Percentiles rank a stretch among this genome's conserved stretches.
Conservation (phyloP, 768 basidiomycete genomes). For the Boletus rubescentipes region DNA sequence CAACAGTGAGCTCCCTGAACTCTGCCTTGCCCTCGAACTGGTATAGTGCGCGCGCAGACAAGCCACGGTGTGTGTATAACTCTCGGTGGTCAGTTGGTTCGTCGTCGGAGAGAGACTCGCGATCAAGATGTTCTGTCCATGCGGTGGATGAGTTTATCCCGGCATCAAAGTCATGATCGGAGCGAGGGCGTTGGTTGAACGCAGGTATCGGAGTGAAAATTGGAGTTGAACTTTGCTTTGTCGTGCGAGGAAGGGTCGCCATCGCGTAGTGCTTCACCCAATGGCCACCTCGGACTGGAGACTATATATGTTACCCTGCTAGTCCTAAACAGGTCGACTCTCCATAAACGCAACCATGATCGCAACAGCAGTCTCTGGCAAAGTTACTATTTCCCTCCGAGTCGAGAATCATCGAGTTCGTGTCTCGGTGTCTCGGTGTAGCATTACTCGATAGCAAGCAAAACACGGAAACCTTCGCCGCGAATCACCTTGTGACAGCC, state of each 20-base stretch:
- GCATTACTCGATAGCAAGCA: neutral
- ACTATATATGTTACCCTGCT: neutral
- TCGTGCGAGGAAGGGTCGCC: slow-evolving; percentile 38
- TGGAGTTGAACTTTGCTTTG: slow-evolving; percentile 26
- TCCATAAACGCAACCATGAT: too few species aligned
- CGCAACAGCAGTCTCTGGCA: too few species aligned
- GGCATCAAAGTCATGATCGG: slow-evolving; percentile 58
- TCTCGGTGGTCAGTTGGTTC: slow-evolving; percentile 42
- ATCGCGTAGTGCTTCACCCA: slow-evolving; percentile 23
- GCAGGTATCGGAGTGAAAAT: slow-evolving; percentile 5
- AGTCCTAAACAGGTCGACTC: slow-evolving; percentile 2
- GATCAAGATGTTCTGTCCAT: slow-evolving; percentile 66
- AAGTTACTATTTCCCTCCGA: too few species aligned
- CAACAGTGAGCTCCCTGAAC: slow-evolving; percentile 66
- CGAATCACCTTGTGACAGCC: too few species aligned
- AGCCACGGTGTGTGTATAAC: slow-evolving; percentile 35
- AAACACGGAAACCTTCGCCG: neutral
- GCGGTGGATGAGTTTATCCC: slow-evolving; percentile 77
- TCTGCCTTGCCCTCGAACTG: slow-evolving; percentile 74
- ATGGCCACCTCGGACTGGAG: neutral
- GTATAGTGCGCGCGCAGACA: slow-evolving; percentile 68
- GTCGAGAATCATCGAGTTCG: neutral
- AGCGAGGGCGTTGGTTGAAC: slow-evolving; percentile 28
- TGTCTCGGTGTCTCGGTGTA: neutral
- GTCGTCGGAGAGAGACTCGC: slow-evolving; percentile 48